Percentiles rank a stretch among this genome's conserved stretches.
phyloP scores from a whole-genome alignment of 139 green algal genomes.

The Astrephomene gubernaculifera region DNA sequence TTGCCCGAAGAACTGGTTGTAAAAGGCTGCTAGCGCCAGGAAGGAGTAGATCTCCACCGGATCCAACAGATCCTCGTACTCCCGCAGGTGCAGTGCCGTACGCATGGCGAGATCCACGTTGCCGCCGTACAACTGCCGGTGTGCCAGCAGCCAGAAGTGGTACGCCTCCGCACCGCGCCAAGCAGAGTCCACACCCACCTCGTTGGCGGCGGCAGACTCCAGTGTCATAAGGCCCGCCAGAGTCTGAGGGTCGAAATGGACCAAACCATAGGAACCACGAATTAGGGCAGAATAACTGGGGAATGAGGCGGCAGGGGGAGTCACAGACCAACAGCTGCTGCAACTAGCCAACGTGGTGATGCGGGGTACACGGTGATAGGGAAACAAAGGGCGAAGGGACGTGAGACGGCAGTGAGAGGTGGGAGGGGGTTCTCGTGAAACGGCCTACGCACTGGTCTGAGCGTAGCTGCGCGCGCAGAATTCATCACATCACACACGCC shows the following conservation, averaged over 20 bases:
- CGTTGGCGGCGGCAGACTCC: conserved; percentile 52
- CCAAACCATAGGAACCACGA: no score
- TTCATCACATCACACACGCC: no score
- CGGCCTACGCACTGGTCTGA: no score
- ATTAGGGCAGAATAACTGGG: no score
- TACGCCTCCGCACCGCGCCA: conserved; percentile 87
- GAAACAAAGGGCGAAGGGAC: no score
- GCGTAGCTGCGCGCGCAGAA: no score
- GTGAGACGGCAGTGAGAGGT: no score
- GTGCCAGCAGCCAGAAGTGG: conserved; percentile 88
- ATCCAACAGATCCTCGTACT: conserved; percentile 83
- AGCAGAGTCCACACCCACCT: conserved; percentile 60
- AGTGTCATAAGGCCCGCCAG: conserved; percentile 81
- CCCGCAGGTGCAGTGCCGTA: conserved; percentile 74
- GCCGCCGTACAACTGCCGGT: conserved; percentile 60
- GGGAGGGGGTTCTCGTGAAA: no score
- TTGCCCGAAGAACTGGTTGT: conserved; percentile 78
- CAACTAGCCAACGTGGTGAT: no score
- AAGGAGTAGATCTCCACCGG: conserved; percentile 74
- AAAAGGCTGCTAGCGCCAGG: conserved; percentile 79
- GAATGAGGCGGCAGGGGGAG: no score
- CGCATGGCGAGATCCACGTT: conserved; percentile 75
- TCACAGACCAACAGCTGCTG: no score
- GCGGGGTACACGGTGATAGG: no score
- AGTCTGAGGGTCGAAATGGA: conserved; percentile 68